Evolutionary conservation across 192 early-diverging fungal genomes (phyloP).

Genomic region (Mortierella claussenii): DNA sequence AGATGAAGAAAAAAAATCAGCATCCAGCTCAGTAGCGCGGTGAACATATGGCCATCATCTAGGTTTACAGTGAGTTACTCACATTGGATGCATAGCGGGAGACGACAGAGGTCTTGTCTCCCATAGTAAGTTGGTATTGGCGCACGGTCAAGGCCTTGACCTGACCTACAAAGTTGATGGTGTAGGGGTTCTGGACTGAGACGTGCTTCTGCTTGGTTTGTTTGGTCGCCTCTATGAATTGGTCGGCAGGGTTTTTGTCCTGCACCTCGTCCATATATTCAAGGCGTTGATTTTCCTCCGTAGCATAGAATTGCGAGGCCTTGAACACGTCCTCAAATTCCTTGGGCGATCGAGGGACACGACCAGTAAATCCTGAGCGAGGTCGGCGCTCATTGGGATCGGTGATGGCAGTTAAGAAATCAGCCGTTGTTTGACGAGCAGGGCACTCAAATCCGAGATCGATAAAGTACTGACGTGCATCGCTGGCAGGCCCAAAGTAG

Average conservation of each 20-base stretch:
- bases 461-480: constrained; percentile 72
- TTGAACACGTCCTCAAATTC: constrained; percentile 72
- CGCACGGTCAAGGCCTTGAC: constrained; percentile 67
- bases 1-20: constrained; percentile 47
- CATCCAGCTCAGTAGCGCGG: not conserved
- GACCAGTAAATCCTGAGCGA: constrained; percentile 63
- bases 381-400: constrained; percentile 66
- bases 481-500: constrained; percentile 72
- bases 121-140: constrained; percentile 70
- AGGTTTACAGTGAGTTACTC: not conserved
- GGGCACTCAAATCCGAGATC: constrained; percentile 71
- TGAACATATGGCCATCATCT: too few relatives aligned
- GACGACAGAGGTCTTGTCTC: constrained; percentile 62
- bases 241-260: constrained; percentile 24
- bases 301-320: constrained; percentile 53
- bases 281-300: constrained; percentile 53
- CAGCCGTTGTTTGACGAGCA: constrained; percentile 72
- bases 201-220: constrained; percentile 66
- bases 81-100: constrained; percentile 58
- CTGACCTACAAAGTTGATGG: constrained; percentile 72
- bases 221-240: constrained; percentile 60
- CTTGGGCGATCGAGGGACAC: constrained; percentile 63
- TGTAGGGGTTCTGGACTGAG: constrained; percentile 66
- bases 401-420: constrained; percentile 79
- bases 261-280: constrained; percentile 55